These are phyloP conservation scores for Fusarium coffeatum DNA, from an alignment of 2,329 filamentous ascomycete genomes.

Conservation along the genomic window DNA sequence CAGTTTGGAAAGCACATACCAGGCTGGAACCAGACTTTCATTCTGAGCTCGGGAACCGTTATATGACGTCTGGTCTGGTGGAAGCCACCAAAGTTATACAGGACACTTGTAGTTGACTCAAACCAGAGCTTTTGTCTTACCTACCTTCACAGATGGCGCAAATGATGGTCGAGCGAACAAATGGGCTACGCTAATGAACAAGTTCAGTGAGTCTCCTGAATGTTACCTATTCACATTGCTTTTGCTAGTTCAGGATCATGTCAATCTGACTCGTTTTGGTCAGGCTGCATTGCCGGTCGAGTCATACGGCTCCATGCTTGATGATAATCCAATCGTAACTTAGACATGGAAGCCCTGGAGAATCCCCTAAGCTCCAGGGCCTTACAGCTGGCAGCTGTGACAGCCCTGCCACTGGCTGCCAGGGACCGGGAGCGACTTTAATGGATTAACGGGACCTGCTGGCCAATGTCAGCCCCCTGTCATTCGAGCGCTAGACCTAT, in stretches of 20 bases:
- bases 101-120: background rate
- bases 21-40: background rate
- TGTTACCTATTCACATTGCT: background rate
- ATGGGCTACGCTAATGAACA: background rate
- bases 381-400: constrained; percentile 31
- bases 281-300: constrained; percentile 25
- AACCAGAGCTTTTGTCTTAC: background rate
- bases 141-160: background rate
- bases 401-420: constrained; percentile 35
- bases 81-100: background rate
- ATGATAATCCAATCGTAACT: constrained; percentile 2
- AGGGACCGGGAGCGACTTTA: constrained; percentile 21
- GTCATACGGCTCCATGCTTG: constrained; percentile 31
- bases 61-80: background rate
- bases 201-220: background rate
- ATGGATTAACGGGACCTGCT: background rate
- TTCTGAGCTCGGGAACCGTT: background rate
- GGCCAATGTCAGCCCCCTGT: constrained; percentile 10
- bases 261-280: background rate
- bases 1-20: background rate
- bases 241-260: background rate
- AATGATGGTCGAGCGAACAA: background rate
- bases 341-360: constrained; percentile 9
- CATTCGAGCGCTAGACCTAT: constrained; percentile 50
- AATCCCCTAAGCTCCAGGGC: constrained; percentile 28